phyloP scores from a whole-genome alignment of 371 early-diverging fungal genomes.

The Dipsacomyces acuminosporus region DNA sequence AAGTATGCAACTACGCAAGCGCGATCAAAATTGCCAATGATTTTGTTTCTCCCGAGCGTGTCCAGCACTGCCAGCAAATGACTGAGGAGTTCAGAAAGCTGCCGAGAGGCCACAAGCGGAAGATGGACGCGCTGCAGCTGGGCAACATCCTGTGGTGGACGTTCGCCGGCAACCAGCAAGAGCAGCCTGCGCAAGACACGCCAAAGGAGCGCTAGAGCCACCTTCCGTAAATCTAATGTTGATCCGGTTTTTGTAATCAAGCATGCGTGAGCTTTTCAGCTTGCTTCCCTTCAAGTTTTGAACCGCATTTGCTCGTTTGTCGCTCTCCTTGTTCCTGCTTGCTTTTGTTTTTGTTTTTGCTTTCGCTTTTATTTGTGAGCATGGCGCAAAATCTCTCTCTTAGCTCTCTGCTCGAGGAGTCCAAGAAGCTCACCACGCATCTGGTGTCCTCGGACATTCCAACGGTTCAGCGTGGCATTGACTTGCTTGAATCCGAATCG shows the following conservation, averaged over 20 bases:
- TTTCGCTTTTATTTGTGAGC: background rate
- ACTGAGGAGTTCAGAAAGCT: conserved; percentile 52
- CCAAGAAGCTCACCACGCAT: conserved; percentile 64
- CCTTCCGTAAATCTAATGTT: no score
- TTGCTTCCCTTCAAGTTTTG: no score
- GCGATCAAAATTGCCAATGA: conserved; percentile 65
- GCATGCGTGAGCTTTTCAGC: no score
- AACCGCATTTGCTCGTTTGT: no score
- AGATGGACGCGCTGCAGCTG: conserved; percentile 52
- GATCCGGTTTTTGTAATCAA: no score
- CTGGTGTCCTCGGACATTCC: conserved; percentile 55
- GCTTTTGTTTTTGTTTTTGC: background rate
- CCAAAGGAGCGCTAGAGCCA: no score
- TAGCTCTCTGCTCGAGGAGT: conserved; percentile 58
- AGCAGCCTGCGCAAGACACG: background rate
- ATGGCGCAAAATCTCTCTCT: conserved; percentile 23
- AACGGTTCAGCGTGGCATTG: conserved; percentile 66
- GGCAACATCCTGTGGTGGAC: conserved; percentile 45
- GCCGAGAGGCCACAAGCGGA: conserved; percentile 39
- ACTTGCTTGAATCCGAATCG: conserved; percentile 71
- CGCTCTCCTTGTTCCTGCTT: no score
- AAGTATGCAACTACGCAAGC: conserved; percentile 60
- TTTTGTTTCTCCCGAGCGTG: conserved; percentile 67
- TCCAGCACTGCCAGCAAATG: conserved; percentile 47
- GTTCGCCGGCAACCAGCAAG: conserved; percentile 13